A percentile compares a stretch with the other conserved stretches of the same genome.
Evolutionary conservation across 768 basidiomycete species (phyloP).

Genomic region (Lepiota venenata): DNA sequence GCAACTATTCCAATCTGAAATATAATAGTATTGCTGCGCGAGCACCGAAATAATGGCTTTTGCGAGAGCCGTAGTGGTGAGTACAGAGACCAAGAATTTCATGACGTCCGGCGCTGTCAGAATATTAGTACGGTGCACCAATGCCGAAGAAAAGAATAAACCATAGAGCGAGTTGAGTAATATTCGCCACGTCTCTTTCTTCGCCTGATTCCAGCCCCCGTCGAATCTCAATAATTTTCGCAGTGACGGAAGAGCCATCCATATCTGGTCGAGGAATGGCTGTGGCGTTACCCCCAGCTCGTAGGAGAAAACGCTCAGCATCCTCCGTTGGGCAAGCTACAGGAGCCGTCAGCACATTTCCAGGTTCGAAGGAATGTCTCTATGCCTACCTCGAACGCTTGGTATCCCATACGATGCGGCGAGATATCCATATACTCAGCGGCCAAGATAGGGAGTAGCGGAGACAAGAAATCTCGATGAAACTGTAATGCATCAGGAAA

Average conservation of each 20-base stretch:
- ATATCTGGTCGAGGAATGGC: conserved; percentile 55
- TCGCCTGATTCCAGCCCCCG: conserved; percentile 44
- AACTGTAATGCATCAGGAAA: conserved; percentile 31
- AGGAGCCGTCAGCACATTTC: not conserved
- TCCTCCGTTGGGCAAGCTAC: conserved; percentile 54
- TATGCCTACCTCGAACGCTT: conserved; percentile 50
- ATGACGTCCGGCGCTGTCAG: conserved; percentile 49
- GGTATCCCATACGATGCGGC: conserved; percentile 40
- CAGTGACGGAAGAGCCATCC: conserved; percentile 51
- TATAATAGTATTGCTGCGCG: conserved; percentile 29
- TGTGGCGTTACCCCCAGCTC: conserved; percentile 51
- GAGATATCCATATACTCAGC: conserved; percentile 49
- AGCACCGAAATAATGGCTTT: conserved; percentile 40
- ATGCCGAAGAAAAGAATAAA: conserved; percentile 17
- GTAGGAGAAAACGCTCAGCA: conserved; percentile 46
- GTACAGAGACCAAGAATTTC: conserved; percentile 47
- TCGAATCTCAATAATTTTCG: conserved; percentile 36
- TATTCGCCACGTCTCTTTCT: conserved; percentile 45
- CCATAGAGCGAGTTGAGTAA: conserved; percentile 42
- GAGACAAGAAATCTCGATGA: conserved; percentile 60
- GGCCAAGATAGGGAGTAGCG: conserved; percentile 49
- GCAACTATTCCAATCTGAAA: conserved; percentile 25
- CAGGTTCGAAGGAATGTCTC: conserved; percentile 4
- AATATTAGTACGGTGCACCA: not conserved
- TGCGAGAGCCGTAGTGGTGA: conserved; percentile 51